These are phyloP conservation scores for Fraxinus nigra DNA, from an alignment of 305 asterid species.

Conservation along the genomic window DNA sequence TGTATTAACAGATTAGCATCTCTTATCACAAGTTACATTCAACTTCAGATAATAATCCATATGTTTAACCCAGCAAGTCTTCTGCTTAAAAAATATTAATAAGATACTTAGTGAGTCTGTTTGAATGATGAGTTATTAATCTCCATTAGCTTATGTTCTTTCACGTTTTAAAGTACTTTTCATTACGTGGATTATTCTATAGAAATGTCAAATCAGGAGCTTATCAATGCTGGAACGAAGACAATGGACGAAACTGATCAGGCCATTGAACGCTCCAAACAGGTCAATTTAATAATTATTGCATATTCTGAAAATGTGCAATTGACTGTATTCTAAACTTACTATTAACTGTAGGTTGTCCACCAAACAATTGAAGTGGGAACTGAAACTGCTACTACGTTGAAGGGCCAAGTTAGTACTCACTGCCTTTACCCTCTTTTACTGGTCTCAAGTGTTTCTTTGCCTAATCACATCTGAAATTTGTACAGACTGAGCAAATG, in stretches of 20 bases:
- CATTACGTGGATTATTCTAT: constrained; percentile 25
- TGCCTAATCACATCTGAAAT: constrained; percentile 13
- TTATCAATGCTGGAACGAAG: constrained; percentile 64
- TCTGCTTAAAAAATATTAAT: background rate
- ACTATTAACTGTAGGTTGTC: constrained; percentile 63
- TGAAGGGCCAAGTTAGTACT: constrained; percentile 91
- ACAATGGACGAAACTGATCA: constrained; percentile 97
- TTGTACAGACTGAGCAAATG: constrained; percentile 93
- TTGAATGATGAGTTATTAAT: background rate
- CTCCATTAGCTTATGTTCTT: constrained; percentile 10
- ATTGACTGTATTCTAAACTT: constrained; percentile 26
- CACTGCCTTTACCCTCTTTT: background rate
- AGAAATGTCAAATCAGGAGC: constrained; percentile 98
- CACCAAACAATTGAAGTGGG: constrained; percentile 98
- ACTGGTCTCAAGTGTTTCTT: constrained; percentile 17
- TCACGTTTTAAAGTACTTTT: constrained; percentile 30
- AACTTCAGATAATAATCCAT: background rate
- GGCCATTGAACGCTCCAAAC: constrained; percentile 98
- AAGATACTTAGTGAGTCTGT: background rate
- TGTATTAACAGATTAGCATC: background rate
- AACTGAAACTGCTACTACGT: constrained; percentile 83
- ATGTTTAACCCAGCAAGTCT: background rate
- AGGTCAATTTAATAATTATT: constrained; percentile 49
- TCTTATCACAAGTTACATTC: background rate
- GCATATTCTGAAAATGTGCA: constrained; percentile 17